Percentiles rank a stretch among this genome's conserved stretches.
Evolutionary conservation across 176 grass and related monocot genomes (phyloP).

Genomic region (Carex kokanica): DNA sequence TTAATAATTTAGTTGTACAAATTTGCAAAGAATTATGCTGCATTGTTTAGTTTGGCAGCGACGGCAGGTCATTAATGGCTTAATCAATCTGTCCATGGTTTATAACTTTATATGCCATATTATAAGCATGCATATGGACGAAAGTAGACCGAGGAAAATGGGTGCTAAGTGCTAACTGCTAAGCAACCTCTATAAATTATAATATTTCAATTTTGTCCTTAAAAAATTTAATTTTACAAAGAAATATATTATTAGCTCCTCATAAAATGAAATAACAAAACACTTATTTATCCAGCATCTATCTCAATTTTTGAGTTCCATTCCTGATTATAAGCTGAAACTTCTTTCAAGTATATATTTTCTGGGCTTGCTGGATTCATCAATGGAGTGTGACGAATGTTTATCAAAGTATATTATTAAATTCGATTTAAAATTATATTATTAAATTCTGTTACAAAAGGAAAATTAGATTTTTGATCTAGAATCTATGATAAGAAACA

Average conservation of each 20-base stretch:
- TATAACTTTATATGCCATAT: not conserved
- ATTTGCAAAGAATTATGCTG: conserved; percentile 6
- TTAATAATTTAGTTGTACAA: not conserved
- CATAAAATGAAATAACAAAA: too few relatives aligned
- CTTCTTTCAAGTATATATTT: not conserved
- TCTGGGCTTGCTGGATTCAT: too few relatives aligned
- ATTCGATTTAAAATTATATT: too few relatives aligned
- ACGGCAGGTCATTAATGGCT: not conserved
- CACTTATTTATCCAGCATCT: too few relatives aligned
- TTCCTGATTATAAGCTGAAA: not conserved
- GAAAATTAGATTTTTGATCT: not conserved
- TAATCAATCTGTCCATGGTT: not conserved
- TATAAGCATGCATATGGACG: not conserved
- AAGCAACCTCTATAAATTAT: too few relatives aligned
- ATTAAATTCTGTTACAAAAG: too few relatives aligned
- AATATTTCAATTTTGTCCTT: too few relatives aligned
- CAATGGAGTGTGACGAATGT: not conserved
- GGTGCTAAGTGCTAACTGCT: too few relatives aligned
- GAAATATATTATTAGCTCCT: too few relatives aligned
- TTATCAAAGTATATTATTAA: not conserved
- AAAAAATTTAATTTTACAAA: too few relatives aligned
- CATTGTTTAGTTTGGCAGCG: not conserved
- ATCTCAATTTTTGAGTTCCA: too few relatives aligned
- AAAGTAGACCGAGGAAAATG: too few relatives aligned
- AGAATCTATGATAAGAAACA: not conserved